Evolutionary conservation across 2,329 filamentous ascomycete species (phyloP), one percentile per base, ranked within the genome.

Genomic region (Botrytis elliptica): DNA sequence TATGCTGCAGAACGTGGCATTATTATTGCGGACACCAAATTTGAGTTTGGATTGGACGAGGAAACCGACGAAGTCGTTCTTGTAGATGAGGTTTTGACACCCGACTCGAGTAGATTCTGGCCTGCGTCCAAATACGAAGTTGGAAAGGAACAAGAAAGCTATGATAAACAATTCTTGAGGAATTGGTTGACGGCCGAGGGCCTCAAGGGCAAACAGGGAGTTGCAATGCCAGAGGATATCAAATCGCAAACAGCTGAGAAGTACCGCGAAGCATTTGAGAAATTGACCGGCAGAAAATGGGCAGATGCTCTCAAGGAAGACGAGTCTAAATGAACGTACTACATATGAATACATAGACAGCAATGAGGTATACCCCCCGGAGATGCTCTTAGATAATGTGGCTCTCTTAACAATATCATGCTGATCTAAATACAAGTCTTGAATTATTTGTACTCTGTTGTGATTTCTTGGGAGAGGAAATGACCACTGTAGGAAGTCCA

Each of bases 71-170:
- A 90, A 78, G 85, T 93, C 20, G 87, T 93, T n/a, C 83, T 93
- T 57, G 87, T 92, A 2, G 91, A 92, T 82, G 92, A 92, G 81
- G 89, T 93, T 8, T 82, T 93, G 75, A 97, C 94, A 12, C 94
- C 94, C 3, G 92, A 94, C 81, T 92, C 89, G 72, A 95, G 92
- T 69, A 89, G 95, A 25, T 97, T 97, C 86, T 98, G 95, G 95
- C 90, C 91, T 0, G 89, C 87, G 76, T 90, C 90, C 62, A 86
- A 86, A 64, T 97, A 95, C 81, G 87, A 90, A 80, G 83, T 92
- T 29, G 94, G 95, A 2, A 86, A 86, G 75, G 87, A 92, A 73
- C 94, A 97, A 85, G 88, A 91, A 72, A 96, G 93, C 83, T 96
- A 95, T 78, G 95, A 98, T 82, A 98, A 98, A 86, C 92, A 95